phyloP scores from a whole-genome alignment of 2,329 filamentous ascomycete genomes.

The Trichoderma gracile region DNA sequence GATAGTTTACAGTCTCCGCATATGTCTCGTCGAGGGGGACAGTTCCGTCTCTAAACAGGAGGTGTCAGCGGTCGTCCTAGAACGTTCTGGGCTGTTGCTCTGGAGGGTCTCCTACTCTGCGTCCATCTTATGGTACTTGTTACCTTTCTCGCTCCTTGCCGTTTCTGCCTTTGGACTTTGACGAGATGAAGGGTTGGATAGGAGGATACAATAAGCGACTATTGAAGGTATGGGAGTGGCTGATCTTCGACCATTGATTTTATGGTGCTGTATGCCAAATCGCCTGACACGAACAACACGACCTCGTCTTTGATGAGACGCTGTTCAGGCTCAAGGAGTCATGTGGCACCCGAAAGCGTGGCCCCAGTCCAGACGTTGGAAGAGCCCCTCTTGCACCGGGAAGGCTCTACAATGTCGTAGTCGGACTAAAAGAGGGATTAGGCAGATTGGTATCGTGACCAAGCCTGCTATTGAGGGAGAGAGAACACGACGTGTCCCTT shows the following conservation, averaged over 20 bases:
- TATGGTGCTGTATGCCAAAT: conserved; percentile 27
- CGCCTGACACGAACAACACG: conserved; percentile 26
- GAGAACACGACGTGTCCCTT: conserved; percentile 21
- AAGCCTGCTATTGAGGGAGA: conserved; percentile 8
- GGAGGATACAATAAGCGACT: background rate
- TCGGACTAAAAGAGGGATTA: conserved; percentile 31
- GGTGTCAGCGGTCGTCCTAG: conserved; percentile 13
- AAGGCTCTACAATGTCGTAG: conserved; percentile 33
- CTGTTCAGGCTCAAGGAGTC: conserved; percentile 30
- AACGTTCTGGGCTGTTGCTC: background rate
- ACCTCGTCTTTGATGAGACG: conserved; percentile 20
- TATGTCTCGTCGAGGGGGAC: conserved; percentile 59
- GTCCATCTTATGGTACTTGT: conserved; percentile 33
- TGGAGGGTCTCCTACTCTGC: conserved; percentile 36
- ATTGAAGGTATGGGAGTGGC: background rate
- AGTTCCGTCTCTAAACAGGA: conserved; percentile 46
- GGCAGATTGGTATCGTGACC: conserved; percentile 33
- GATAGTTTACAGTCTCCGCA: conserved; percentile 58
- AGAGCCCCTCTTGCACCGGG: conserved; percentile 35
- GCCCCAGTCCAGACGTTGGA: conserved; percentile 37
- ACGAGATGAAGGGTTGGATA: background rate
- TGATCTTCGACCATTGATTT: conserved; percentile 11
- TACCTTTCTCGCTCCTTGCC: background rate
- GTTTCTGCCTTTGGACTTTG: background rate
- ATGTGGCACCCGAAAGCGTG: conserved; percentile 37